Base-by-base conservation (phyloP, 768 basidiomycete genomes). In the Boletus sp. region DNA sequence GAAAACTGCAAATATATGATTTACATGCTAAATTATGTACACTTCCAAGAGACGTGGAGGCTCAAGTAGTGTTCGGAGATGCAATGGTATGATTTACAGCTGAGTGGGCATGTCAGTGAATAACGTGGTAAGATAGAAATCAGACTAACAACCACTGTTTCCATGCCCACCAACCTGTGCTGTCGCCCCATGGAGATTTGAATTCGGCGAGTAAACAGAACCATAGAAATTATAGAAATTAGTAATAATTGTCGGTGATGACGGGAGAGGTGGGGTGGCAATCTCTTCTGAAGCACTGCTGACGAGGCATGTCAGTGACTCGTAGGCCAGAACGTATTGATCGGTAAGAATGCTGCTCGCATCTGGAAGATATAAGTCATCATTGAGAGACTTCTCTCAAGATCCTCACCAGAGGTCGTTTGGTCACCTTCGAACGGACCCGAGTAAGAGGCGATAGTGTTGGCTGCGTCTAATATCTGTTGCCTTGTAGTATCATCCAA, bases 61-160 rank as follows among this genome's bases (percentile, higher is more conserved):
- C 12, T 47, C 29, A 54, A 20, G 37, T 33, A n/a, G 29, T 17
- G 37, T 40, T 32, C 3, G 46, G n/a, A 54, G n/a, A 14, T 10
- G 36, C 30, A 18, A 40, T 47, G n/a, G 35, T 42, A 28, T 54
- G 52, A 14, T 10, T 50, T 14, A 35, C 29, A 41, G 52, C 57
- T 54, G 24, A 50, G 6, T 8, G 20, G 14, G 4, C 2, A 20
- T 30, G 41, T 54, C 41, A 45, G 47, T 33, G 29, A 32, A 15
- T 33, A 11, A 30, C 12, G 7, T 39, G 10, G 2, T n/a, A 18
- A 24, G n/a, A 3, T 11, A 17, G 35, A 28, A 33, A 42, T 42
- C 40, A 28, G 40, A 60, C 56, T 8, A n/a, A 59, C 54, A 35
- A 11, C 54, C 57, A n/a, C 57, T 58, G 44, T 59, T 53, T 8